Percentiles rank a stretch among this genome's conserved stretches.
Conservation (phyloP, 2,329 filamentous ascomycete genomes). For the Ascochyta clinopodiicola region DNA sequence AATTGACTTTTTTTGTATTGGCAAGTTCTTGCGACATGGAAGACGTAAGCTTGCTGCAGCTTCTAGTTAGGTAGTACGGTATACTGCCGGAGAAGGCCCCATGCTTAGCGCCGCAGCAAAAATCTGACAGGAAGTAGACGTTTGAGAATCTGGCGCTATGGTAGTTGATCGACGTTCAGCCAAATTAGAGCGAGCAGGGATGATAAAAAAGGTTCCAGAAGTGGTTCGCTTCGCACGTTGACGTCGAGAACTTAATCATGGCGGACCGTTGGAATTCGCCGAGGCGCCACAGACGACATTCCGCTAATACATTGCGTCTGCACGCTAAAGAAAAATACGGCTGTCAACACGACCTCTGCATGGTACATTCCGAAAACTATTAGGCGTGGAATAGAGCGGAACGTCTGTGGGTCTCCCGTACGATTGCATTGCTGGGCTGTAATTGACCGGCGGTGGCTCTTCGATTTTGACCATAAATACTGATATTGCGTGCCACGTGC, state of each 20-base stretch:
- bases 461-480: background rate
- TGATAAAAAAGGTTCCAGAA: background rate
- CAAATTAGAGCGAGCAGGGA: constrained; percentile 6
- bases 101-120: constrained; percentile 2
- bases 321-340: background rate
- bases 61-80: background rate
- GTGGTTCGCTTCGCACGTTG: constrained; percentile 2
- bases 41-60: background rate
- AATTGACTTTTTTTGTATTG: background rate
- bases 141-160: constrained; percentile 13
- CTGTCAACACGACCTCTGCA: background rate
- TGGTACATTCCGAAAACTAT: background rate
- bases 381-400: background rate
- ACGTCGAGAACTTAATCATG: constrained; percentile 3
- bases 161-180: constrained; percentile 4
- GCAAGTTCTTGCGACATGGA: background rate
- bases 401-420: background rate
- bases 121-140: constrained; percentile 12
- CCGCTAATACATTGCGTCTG: background rate
- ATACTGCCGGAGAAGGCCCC: constrained; percentile 1
- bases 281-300: constrained; percentile 4
- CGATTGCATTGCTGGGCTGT: background rate
- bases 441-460: background rate
- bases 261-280: constrained; percentile 11
- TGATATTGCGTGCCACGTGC: constrained; percentile 2